Evolutionary conservation across 768 basidiomycete species (phyloP), one percentile per base, ranked within the genome.

Genomic region (Agaricus bisporus): DNA sequence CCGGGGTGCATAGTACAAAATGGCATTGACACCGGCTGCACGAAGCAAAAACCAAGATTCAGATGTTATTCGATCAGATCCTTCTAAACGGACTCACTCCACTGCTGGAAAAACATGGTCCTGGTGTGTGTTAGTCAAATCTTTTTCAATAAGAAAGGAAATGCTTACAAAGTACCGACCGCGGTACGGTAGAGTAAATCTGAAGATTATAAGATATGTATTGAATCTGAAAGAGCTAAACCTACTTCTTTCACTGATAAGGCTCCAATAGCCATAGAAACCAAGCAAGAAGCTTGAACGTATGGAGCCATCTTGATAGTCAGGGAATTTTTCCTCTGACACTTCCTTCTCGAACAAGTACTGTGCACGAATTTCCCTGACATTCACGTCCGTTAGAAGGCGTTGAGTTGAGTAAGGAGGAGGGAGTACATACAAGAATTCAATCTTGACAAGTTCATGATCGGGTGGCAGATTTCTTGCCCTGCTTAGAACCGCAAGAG

Each of bases 91-190:
- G 15, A 4, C 68, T 54, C 54, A 65, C 86, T 88, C 86, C 86
- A 89, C 67, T 89, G 87, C 63, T 89, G 88, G 74, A 86, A 89
- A 71, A 83, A 85, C 86, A 85, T 91, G 39, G 72, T 81, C 56
- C 79, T 80, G 49, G 20, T 42, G 15, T 12, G 2, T 25, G 18
- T 60, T 42, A 62, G 43, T 10, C 15, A 35, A 51, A 15, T 22
- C 11, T 38, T 20, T 26, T 25, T 22, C 48, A 38, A 29, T 18
- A 18, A 25, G n/a, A 25, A 18, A 37, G 36, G 43, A 41, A 37
- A 46, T 12, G 64, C 75, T 60, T 53, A 77, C 75, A 83, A 62
- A 43, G 82, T 77, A 22, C 82, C 84, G 43, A 86, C 75, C 25
- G 76, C 76, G 7, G 86, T 77, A 32, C 88, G 78, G 61, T 77